phyloP scores from a whole-genome alignment of 2,329 filamentous ascomycete genomes.

The Fusarium ramigenum region DNA sequence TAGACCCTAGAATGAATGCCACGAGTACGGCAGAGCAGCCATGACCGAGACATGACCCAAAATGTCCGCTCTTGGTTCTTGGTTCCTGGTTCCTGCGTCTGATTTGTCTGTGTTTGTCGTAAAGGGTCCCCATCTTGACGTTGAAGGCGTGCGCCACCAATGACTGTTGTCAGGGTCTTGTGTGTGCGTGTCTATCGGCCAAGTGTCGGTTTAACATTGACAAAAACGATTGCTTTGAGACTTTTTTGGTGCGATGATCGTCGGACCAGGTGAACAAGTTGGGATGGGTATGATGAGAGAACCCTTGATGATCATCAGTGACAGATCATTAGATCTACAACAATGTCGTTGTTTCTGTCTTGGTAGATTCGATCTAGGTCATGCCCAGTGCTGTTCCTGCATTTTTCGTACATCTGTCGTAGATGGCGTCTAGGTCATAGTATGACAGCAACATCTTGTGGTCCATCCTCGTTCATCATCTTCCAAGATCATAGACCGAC shows the following conservation, averaged over 20 bases:
- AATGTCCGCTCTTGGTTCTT: constrained; percentile 10
- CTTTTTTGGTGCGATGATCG: neutral
- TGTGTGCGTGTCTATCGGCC: neutral
- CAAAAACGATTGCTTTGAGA: neutral
- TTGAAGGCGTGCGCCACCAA: neutral
- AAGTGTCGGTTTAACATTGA: neutral
- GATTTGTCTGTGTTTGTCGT: constrained; percentile 12
- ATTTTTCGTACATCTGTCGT: neutral
- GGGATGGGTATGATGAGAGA: neutral
- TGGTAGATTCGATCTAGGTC: neutral
- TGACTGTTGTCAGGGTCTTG: constrained; percentile 16
- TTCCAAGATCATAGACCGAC: neutral
- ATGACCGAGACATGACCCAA: constrained; percentile 6
- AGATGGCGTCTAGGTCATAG: neutral
- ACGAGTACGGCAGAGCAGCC: constrained; percentile 6
- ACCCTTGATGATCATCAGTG: neutral
- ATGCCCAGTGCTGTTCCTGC: neutral
- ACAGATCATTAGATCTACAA: constrained; percentile 14
- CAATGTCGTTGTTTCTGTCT: neutral
- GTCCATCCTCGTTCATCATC: neutral
- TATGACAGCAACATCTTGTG: neutral
- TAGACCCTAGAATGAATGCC: constrained; percentile 3
- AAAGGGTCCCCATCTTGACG: constrained; percentile 1
- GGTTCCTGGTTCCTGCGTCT: constrained; percentile 30
- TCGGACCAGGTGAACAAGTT: neutral